Conservation (phyloP, 805 yeast genomes). For the Ogataea saltuana region DNA sequence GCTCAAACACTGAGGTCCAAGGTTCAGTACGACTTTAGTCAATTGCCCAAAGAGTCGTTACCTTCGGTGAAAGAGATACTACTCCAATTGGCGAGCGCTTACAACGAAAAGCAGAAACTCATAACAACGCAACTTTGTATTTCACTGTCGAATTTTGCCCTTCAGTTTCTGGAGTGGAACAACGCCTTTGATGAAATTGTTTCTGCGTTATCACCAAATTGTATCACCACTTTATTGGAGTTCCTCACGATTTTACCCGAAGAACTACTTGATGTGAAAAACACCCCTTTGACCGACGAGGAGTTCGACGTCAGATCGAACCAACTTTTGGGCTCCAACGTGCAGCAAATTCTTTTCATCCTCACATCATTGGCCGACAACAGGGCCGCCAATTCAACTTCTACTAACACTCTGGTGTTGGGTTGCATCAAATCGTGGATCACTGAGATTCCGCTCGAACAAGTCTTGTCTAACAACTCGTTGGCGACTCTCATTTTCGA, state of each 20-base stretch:
- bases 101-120: slow-evolving; percentile 49
- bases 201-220: slow-evolving; percentile 43
- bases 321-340: slow-evolving; percentile 64
- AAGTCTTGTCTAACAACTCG: slow-evolving; percentile 62
- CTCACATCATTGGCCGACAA: slow-evolving; percentile 50
- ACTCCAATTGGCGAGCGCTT: slow-evolving; percentile 53
- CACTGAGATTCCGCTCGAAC: slow-evolving; percentile 74
- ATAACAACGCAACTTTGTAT: slow-evolving; percentile 83
- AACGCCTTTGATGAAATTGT: slow-evolving; percentile 71
- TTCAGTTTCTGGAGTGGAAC: slow-evolving; percentile 75
- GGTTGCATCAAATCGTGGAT: slow-evolving; percentile 91
- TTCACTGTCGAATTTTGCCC: slow-evolving; percentile 76
- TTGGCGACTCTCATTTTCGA: slow-evolving; percentile 69
- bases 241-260: slow-evolving; percentile 89
- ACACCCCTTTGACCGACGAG: slow-evolving; percentile 76
- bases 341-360: slow-evolving; percentile 64
- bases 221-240: slow-evolving; percentile 59
- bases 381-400: slow-evolving; percentile 32
- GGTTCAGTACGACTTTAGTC: slow-evolving; percentile 80
- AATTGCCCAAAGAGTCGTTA: slow-evolving; percentile 62
- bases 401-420: slow-evolving; percentile 49
- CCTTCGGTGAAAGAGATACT: slow-evolving; percentile 67
- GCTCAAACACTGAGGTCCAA: slow-evolving; percentile 90
- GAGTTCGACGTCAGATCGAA: slow-evolving; percentile 69
- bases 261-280: slow-evolving; percentile 76